A percentile compares a stretch with the other conserved stretches of the same genome.
Evolutionary conservation across 2,329 filamentous ascomycete genomes (phyloP).

Genomic region (Pseudopyricularia javanii): DNA sequence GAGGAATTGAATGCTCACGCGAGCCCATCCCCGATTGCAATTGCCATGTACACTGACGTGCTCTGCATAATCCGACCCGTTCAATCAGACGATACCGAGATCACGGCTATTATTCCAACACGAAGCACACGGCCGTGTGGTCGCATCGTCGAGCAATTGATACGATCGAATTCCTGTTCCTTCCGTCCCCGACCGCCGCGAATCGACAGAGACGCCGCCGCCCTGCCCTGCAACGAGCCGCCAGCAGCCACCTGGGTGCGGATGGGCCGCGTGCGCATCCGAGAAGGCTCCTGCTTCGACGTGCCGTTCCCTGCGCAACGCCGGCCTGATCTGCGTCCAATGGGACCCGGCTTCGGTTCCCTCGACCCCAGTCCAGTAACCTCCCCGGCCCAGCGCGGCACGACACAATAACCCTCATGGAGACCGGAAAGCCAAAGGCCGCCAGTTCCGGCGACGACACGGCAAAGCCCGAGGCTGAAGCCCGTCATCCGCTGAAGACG

Average conservation of each 20-base stretch:
- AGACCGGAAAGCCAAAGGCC: neutral
- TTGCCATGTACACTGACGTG: too few species aligned
- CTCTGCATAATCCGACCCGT: too few species aligned
- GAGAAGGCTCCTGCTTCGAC: neutral
- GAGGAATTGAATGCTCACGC: too few species aligned
- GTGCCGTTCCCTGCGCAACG: neutral
- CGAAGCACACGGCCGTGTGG: neutral
- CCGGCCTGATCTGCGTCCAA: neutral
- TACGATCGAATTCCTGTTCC: neutral
- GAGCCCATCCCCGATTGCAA: too few species aligned
- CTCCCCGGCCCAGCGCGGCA: neutral
- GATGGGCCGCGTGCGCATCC: neutral
- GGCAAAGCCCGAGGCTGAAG: conserved; percentile 10
- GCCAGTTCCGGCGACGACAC: conserved; percentile 1
- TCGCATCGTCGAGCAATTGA: neutral
- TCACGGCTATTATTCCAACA: too few species aligned
- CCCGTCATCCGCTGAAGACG: neutral
- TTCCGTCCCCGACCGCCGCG: neutral
- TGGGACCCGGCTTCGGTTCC: neutral
- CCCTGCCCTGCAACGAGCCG: neutral
- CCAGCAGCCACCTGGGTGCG: neutral
- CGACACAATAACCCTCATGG: neutral
- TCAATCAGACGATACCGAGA: too few species aligned
- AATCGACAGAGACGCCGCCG: neutral
- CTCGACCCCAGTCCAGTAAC: neutral